These are phyloP conservation scores for Ganoderma lingzhi DNA, from an alignment of 1,284 basidiomycete genomes.

Conservation along the genomic window DNA sequence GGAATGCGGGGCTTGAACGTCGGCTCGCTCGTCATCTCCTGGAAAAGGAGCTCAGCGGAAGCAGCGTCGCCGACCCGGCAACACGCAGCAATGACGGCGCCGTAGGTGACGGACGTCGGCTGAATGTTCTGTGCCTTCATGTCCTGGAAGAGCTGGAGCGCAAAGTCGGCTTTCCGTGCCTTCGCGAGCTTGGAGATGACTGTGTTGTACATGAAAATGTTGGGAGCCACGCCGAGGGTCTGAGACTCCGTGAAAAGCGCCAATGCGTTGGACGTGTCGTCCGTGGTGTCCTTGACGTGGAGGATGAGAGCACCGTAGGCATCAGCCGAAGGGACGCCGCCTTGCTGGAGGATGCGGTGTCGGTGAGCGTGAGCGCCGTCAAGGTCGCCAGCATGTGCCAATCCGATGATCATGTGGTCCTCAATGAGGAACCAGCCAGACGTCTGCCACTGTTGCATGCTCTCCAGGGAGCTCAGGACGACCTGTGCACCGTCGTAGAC, in stretches of 20 bases:
- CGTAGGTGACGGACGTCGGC: conserved; percentile 93
- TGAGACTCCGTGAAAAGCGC: conserved; percentile 86
- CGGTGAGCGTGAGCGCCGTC: conserved; percentile 86
- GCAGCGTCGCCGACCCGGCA: conserved; percentile 91
- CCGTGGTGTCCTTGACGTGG: conserved; percentile 90
- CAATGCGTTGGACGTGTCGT: conserved; percentile 89
- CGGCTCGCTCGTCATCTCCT: conserved; percentile 80
- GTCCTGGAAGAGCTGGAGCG: conserved; percentile 85
- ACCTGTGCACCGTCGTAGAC: conserved; percentile 79
- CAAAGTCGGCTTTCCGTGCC: conserved; percentile 90
- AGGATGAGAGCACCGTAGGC: conserved; percentile 93
- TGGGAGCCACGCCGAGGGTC: conserved; percentile 73
- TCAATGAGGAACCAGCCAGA: conserved; percentile 83
- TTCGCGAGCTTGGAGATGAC: conserved; percentile 94
- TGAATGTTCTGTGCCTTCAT: conserved; percentile 77
- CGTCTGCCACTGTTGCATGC: conserved; percentile 58
- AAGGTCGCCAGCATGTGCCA: conserved; percentile 82
- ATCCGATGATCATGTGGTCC: conserved; percentile 87
- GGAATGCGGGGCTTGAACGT: conserved; percentile 92
- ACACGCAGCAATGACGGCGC: conserved; percentile 94
- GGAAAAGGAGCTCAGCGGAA: conserved; percentile 85
- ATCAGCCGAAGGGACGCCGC: conserved; percentile 84
- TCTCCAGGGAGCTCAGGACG: conserved; percentile 56
- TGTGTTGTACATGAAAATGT: conserved; percentile 93
- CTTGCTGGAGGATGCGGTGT: conserved; percentile 78